A percentile compares a stretch with the other conserved stretches of the same genome.
phyloP scores from a whole-genome alignment of 2,329 filamentous ascomycete species.

The Nannizziopsis barbatae region DNA sequence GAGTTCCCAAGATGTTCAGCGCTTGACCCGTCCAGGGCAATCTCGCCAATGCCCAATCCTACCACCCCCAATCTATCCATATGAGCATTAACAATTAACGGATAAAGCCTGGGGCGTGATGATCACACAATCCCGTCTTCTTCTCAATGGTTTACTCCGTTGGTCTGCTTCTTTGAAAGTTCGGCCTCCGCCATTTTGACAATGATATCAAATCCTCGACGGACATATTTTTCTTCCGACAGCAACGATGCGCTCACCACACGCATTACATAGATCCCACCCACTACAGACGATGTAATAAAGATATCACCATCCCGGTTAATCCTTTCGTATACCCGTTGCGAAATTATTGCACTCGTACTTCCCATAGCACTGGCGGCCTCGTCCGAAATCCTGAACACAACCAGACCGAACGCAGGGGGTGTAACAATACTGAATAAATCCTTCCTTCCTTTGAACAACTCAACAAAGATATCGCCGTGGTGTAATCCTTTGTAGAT shows the following conservation, averaged over 20 bases:
- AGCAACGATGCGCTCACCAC: conserved; percentile 63
- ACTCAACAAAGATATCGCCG: conserved; percentile 57
- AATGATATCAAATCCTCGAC: conserved; percentile 62
- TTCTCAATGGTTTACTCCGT: background rate
- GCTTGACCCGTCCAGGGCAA: no score
- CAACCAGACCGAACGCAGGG: conserved; percentile 67
- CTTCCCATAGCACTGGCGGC: conserved; percentile 6
- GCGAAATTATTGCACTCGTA: conserved; percentile 47
- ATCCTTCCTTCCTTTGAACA: conserved; percentile 51
- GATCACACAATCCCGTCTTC: no score
- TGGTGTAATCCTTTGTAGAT: conserved; percentile 57
- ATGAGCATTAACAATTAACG: no score
- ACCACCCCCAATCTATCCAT: no score
- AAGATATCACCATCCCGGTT: conserved; percentile 69
- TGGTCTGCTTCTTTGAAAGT: conserved; percentile 21
- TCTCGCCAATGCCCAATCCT: no score
- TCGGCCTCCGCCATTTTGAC: conserved; percentile 50
- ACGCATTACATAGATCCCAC: conserved; percentile 64
- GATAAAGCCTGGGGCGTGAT: no score
- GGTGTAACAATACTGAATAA: conserved; percentile 65
- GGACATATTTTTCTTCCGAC: conserved; percentile 61
- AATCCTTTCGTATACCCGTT: conserved; percentile 62
- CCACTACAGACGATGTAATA: conserved; percentile 65
- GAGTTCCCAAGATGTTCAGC: no score
- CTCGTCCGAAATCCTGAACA: conserved; percentile 53